Conservation (phyloP, 176 grass and related monocot species). For the Carex scoparia region DNA sequence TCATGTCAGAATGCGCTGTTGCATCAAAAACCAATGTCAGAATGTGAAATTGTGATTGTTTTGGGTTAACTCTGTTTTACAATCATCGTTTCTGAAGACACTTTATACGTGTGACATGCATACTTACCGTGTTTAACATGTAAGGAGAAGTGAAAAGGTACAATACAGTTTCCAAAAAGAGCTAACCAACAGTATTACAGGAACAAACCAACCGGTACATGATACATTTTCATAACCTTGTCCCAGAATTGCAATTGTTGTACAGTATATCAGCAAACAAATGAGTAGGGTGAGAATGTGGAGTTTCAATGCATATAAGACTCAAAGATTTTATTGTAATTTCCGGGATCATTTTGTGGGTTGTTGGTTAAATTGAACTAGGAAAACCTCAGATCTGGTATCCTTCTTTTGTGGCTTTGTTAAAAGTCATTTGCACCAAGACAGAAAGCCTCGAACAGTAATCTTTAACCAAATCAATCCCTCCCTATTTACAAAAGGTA, state of each 20-base stretch:
- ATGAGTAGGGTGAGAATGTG: neutral
- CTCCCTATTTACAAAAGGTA: neutral
- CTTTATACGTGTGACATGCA: neutral
- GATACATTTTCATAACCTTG: slow-evolving; percentile 1
- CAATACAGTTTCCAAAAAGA: neutral
- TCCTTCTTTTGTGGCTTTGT: neutral
- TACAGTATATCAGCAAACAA: neutral
- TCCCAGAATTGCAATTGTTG: neutral
- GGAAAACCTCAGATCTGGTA: neutral
- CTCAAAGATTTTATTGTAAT: neutral
- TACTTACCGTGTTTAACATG: neutral
- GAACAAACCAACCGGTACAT: neutral
- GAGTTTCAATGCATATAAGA: too few relatives aligned
- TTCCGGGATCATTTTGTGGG: neutral
- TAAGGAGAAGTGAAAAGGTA: neutral
- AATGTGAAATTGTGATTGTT: neutral
- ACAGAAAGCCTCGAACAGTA: too few relatives aligned
- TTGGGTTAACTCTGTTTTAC: neutral
- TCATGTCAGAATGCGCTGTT: slow-evolving; percentile 84
- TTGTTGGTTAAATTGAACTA: slow-evolving; percentile 1
- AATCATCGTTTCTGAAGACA: neutral
- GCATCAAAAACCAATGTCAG: slow-evolving; percentile 9
- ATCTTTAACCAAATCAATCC: neutral
- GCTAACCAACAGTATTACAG: slow-evolving; percentile 15
- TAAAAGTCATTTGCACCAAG: too few relatives aligned